These are phyloP conservation scores for Cercospora sojina DNA, from an alignment of 2,329 filamentous ascomycete species.

Conservation along the genomic window DNA sequence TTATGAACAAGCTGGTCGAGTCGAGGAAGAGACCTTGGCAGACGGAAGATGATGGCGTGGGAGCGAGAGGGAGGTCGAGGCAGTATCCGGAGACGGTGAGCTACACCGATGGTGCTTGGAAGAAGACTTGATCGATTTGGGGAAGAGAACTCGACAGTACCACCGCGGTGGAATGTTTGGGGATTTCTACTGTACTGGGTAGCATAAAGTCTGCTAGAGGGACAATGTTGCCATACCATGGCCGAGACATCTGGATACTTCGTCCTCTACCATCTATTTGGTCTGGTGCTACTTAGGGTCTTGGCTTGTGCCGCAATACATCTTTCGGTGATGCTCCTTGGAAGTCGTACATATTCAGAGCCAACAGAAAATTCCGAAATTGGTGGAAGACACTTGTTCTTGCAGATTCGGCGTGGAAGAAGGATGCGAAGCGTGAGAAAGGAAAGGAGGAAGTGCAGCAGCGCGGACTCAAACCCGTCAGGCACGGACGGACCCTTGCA, in stretches of 20 bases:
- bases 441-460: neutral
- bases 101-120: neutral
- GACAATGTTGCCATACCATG: neutral
- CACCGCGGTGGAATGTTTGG: neutral
- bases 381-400: neutral
- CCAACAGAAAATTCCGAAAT: neutral
- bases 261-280: neutral
- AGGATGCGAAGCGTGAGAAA: neutral
- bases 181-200: neutral
- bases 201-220: neutral
- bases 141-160: neutral
- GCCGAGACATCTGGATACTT: neutral
- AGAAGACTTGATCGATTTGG: neutral
- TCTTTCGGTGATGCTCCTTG: neutral
- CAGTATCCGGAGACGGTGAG: neutral
- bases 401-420: neutral
- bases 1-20: slow-evolving; percentile 5
- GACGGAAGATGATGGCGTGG: neutral
- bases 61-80: neutral
- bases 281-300: neutral
- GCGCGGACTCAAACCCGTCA: neutral
- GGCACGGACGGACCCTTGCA: slow-evolving; percentile 2
- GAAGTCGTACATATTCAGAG: neutral
- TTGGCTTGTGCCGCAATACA: neutral
- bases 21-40: neutral